Evolutionary conservation across 176 grass and related monocot genomes (phyloP), one percentile per base, ranked within the genome.

Genomic region (Cenchrus fungigraminus): DNA sequence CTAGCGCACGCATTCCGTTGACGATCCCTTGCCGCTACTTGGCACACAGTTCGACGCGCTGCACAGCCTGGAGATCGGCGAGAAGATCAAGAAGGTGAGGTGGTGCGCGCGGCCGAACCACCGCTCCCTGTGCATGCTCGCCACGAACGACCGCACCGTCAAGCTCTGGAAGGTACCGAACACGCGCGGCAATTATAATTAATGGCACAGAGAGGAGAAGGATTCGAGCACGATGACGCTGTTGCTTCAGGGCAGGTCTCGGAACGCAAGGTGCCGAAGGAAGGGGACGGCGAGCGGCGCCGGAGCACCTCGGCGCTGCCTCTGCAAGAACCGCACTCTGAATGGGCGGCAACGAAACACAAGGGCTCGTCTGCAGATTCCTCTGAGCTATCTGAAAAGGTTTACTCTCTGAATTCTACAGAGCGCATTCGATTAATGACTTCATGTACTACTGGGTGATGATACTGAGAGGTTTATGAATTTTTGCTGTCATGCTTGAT

Each of bases 91-190:
- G 84, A 89, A 54, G 60, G 50, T 92, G 82, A 78, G 81, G 56
- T 92, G 87, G 87, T 87, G 91, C 74, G 73, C 79, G 56, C 71
- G 47, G 64, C 68, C 87, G 47, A 92, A 92, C 63, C 81, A 55
- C 16, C 81, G 63, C 12, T 82, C 87, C 7, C 44, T 89, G 71
- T 82, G 29, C 77, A 69, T 92, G 85, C 91, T 92, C 61, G 68
- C 87, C 42, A 73, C 87, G 8, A 92, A 92, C 51, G 87, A 92
- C 77, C 82, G 83, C n/a, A 89, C 91, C 10, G 49, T 89, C 60
- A 89, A 92, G 65, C 83, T 89, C 65, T 92, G 91, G 91, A 92
- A 92, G 91, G 91, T 92, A 85, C 9, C 12, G 29, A 66, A 3
- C 64, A 13, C 64, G 64, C 64, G 31, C 64, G 64, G 64, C 28